Evolutionary conservation across 768 basidiomycete genomes (phyloP).

Genomic region (Russula sp.): DNA sequence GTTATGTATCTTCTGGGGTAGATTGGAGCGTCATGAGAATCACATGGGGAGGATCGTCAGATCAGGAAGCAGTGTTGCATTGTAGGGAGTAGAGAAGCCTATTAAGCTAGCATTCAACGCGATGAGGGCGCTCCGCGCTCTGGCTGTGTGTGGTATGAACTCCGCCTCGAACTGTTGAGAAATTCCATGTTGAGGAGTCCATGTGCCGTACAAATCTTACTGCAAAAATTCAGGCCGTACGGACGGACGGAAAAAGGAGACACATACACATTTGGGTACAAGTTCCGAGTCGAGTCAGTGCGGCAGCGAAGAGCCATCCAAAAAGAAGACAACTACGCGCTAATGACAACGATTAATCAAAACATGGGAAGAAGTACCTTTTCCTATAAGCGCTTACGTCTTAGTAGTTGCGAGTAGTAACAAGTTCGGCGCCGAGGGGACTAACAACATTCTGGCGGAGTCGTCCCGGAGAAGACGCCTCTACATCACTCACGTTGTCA

Average conservation of each 20-base stretch:
- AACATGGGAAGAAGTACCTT: neutral
- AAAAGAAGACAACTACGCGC: neutral
- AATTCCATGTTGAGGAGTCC: neutral
- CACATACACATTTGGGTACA: neutral
- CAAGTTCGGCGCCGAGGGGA: neutral
- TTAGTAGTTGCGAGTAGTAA: neutral
- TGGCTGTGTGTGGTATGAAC: neutral
- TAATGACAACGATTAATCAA: neutral
- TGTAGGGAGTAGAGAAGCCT: neutral
- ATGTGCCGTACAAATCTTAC: neutral
- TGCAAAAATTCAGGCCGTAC: neutral
- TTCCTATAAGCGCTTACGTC: neutral
- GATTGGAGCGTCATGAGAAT: conserved; percentile 10
- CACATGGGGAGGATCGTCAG: neutral
- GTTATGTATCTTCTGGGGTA: neutral
- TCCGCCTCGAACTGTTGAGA: neutral
- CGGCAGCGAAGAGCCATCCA: neutral
- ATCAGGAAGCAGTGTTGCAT: neutral
- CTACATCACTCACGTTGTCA: neutral
- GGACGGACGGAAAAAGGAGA: neutral
- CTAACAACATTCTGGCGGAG: neutral
- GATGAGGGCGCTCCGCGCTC: neutral
- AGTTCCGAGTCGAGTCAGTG: neutral
- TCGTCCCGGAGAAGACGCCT: neutral
- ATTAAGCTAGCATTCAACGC: neutral